A percentile compares a stretch with the other conserved stretches of the same genome.
phyloP scores from a whole-genome alignment of 2,329 filamentous ascomycete species.

The Simplicillium aogashimaense region DNA sequence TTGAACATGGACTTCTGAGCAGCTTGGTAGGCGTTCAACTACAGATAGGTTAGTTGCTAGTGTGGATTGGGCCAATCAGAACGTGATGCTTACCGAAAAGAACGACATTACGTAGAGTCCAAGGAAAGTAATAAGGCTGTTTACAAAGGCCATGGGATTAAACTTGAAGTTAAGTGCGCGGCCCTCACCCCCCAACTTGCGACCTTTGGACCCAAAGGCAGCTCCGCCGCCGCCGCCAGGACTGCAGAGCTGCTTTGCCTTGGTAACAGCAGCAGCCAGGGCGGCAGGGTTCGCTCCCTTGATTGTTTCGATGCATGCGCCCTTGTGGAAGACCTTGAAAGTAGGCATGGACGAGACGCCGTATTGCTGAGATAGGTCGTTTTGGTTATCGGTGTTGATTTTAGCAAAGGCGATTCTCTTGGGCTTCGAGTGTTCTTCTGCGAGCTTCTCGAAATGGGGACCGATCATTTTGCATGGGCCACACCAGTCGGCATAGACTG shows the following conservation, averaged over 20 bases:
- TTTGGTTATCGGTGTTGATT: constrained; percentile 79
- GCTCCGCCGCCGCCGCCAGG: constrained; percentile 26
- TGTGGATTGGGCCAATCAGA: constrained; percentile 11
- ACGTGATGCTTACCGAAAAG: constrained; percentile 35
- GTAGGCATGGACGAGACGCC: constrained; percentile 84
- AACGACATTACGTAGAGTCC: constrained; percentile 52
- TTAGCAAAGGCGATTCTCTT: constrained; percentile 83
- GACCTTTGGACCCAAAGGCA: constrained; percentile 44
- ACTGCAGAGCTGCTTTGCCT: constrained; percentile 46
- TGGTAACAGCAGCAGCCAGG: constrained; percentile 67
- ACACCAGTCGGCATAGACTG: constrained; percentile 94
- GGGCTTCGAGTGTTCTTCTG: constrained; percentile 68
- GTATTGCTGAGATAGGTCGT: constrained; percentile 67
- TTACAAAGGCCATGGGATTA: constrained; percentile 34
- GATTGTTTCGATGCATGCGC: constrained; percentile 63
- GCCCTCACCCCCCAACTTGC: constrained; percentile 41
- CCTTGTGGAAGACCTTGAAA: constrained; percentile 81
- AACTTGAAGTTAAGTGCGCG: constrained; percentile 12
- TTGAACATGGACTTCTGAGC: constrained; percentile 53
- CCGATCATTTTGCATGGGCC: constrained; percentile 88
- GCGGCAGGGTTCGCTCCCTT: constrained; percentile 70
- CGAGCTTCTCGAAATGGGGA: constrained; percentile 77
- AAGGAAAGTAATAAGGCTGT: constrained; percentile 42
- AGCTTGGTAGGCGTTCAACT: constrained; percentile 53
- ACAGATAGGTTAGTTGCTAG: constrained; percentile 3